Conservation (phyloP, 2,329 filamentous ascomycete genomes). For the Annulohypoxylon truncatum region DNA sequence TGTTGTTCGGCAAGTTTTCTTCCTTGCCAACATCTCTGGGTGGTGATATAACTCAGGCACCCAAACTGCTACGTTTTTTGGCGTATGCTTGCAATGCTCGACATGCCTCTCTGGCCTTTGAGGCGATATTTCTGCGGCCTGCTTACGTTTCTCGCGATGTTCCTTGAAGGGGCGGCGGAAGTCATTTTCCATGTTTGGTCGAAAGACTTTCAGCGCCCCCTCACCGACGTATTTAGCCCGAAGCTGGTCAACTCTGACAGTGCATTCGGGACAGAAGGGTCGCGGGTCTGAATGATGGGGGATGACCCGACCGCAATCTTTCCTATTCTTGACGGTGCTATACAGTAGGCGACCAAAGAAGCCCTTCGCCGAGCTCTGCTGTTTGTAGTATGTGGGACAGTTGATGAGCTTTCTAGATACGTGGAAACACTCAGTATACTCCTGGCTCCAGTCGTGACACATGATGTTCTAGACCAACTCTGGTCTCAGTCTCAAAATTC, state of each 20-base stretch:
- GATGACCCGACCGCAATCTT: slow-evolving; percentile 43
- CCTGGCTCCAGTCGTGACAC: slow-evolving; percentile 41
- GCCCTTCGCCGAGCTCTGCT: slow-evolving; percentile 37
- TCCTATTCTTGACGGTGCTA: slow-evolving; percentile 13
- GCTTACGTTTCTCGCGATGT: slow-evolving; percentile 21
- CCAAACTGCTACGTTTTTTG: slow-evolving; percentile 40
- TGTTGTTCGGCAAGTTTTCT: slow-evolving; percentile 29
- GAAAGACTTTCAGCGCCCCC: slow-evolving; percentile 38
- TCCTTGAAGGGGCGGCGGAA: slow-evolving; percentile 7
- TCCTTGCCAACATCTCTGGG: slow-evolving; percentile 37
- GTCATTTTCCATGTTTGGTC: slow-evolving; percentile 27
- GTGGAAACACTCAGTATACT: slow-evolving; percentile 43
- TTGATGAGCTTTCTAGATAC: slow-evolving; percentile 30
- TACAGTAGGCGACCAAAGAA: slow-evolving; percentile 39
- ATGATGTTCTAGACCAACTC: slow-evolving; percentile 29
- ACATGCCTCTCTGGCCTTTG: slow-evolving; percentile 14
- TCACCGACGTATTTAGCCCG: slow-evolving; percentile 35
- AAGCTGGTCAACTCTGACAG: slow-evolving; percentile 24
- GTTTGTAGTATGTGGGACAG: slow-evolving; percentile 42
- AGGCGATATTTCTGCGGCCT: slow-evolving; percentile 9
- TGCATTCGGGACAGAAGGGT: slow-evolving; percentile 41
- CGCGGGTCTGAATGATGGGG: slow-evolving; percentile 33
- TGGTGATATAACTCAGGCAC: slow-evolving; percentile 40
- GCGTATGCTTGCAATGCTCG: not conserved
- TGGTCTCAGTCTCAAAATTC: not conserved